Evolutionary conservation across 1,139 yeast genomes (phyloP).

Genomic region (Hyphopichia wangnamkhiaoensis): DNA sequence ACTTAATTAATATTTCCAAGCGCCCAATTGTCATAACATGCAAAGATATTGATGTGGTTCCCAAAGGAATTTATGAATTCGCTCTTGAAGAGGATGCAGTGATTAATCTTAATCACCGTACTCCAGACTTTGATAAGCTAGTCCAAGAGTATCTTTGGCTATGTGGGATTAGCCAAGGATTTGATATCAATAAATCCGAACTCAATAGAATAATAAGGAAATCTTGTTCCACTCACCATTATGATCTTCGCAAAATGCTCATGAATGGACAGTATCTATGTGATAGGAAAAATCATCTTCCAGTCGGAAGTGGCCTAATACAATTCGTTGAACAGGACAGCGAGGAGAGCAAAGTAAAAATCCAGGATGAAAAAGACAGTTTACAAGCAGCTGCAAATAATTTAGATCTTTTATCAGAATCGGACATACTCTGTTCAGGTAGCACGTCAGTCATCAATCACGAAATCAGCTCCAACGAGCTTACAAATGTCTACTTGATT

Average conservation of each 20-base stretch:
- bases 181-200: slow-evolving; percentile 31
- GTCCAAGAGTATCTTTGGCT: slow-evolving; percentile 40
- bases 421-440: slow-evolving; percentile 36
- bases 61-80: slow-evolving; percentile 49
- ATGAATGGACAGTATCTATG: slow-evolving; percentile 61
- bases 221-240: slow-evolving; percentile 9
- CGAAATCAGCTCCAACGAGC: slow-evolving; percentile 36
- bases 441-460: slow-evolving; percentile 41
- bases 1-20: slow-evolving; percentile 63
- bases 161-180: slow-evolving; percentile 40
- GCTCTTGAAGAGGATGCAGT: slow-evolving; percentile 45
- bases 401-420: slow-evolving; percentile 37
- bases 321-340: too few species aligned
- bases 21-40: slow-evolving; percentile 85
- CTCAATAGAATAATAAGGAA: slow-evolving; percentile 34
- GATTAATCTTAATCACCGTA: slow-evolving; percentile 23
- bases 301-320: too few species aligned
- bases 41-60: slow-evolving; percentile 54
- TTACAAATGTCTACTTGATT: slow-evolving; percentile 31
- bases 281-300: too few species aligned
- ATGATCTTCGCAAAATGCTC: slow-evolving; percentile 59
- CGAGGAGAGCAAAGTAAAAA: too few species aligned
- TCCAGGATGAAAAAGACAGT: background rate
- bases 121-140: slow-evolving; percentile 20
- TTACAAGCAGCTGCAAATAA: slow-evolving; percentile 11